Percentiles rank a stretch among this genome's conserved stretches.
phyloP scores from a whole-genome alignment of 257 asterid species.

The Scutellaria galericulata region DNA sequence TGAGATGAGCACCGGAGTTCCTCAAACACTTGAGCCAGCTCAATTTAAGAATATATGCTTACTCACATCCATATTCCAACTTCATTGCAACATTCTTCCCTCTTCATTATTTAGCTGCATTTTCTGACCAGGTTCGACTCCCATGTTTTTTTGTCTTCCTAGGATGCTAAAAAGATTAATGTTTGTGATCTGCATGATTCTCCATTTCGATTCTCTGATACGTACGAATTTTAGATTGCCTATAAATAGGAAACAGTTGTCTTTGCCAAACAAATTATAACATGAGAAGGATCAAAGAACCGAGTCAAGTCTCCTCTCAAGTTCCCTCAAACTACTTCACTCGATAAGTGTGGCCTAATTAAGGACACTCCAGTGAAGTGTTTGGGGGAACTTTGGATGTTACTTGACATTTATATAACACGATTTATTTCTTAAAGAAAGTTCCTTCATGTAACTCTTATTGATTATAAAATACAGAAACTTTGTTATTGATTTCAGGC shows the following conservation, averaged over 20 bases:
- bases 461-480: background rate
- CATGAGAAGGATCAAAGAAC: background rate
- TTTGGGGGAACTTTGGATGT: constrained; percentile 76
- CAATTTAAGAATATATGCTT: too few relatives aligned
- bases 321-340: constrained; percentile 62
- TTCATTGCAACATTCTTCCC: constrained; percentile 24
- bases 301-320: constrained; percentile 47
- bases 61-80: too few relatives aligned
- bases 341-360: background rate
- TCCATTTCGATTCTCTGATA: background rate
- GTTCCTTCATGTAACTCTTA: background rate
- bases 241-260: constrained; percentile 20
- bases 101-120: constrained; percentile 37
- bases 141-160: constrained; percentile 20
- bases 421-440: too few relatives aligned
- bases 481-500: background rate
- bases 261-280: constrained; percentile 2
- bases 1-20: too few relatives aligned
- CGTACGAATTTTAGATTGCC: background rate
- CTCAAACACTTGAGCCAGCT: too few relatives aligned
- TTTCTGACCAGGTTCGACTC: constrained; percentile 45
- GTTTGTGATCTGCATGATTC: background rate
- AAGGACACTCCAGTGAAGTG: constrained; percentile 53
- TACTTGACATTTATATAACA: constrained; percentile 28
- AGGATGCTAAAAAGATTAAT: background rate